Evolutionary conservation across 1,284 basidiomycete genomes (phyloP).

Genomic region (Melampsora americana): DNA sequence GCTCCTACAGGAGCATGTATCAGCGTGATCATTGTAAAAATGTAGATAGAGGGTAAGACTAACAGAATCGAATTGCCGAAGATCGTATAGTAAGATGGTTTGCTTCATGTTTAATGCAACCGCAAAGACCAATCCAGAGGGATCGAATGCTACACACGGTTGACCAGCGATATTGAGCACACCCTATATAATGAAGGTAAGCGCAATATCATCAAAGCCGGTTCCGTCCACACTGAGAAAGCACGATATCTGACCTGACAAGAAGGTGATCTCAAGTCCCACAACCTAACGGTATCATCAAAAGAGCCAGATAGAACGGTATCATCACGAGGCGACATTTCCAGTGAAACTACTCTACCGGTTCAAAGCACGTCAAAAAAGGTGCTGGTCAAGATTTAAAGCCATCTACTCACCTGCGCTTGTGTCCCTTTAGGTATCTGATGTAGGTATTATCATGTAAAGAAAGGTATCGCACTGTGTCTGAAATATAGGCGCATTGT

Average conservation of each 20-base stretch:
- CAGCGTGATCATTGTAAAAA: background rate
- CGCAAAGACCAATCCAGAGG: conserved; percentile 83
- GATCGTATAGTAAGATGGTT: conserved; percentile 82
- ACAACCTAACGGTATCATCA: conserved; percentile 91
- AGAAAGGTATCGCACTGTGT: conserved; percentile 90
- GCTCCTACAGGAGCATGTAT: conserved; percentile 58
- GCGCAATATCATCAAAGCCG: conserved; percentile 2
- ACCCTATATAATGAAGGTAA: conserved; percentile 52
- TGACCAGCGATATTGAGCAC: conserved; percentile 61
- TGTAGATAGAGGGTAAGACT: conserved; percentile 44
- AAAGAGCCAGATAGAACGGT: conserved; percentile 90
- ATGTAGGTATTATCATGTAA: conserved; percentile 94
- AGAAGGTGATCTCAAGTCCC: conserved; percentile 79
- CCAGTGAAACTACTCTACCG: conserved; percentile 73
- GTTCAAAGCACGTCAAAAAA: background rate
- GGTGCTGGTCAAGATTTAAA: background rate
- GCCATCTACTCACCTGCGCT: conserved; percentile 59
- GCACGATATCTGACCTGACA: conserved; percentile 62
- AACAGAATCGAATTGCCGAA: conserved; percentile 76
- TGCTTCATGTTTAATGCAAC: conserved; percentile 79
- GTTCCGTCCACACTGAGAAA: background rate
- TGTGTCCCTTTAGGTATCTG: conserved; percentile 93
- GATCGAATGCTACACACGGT: conserved; percentile 85
- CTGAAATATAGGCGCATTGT: conserved; percentile 44
- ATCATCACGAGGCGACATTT: conserved; percentile 88